phyloP scores from a whole-genome alignment of 495 filamentous ascomycete species.

The Penicillium soppii region DNA sequence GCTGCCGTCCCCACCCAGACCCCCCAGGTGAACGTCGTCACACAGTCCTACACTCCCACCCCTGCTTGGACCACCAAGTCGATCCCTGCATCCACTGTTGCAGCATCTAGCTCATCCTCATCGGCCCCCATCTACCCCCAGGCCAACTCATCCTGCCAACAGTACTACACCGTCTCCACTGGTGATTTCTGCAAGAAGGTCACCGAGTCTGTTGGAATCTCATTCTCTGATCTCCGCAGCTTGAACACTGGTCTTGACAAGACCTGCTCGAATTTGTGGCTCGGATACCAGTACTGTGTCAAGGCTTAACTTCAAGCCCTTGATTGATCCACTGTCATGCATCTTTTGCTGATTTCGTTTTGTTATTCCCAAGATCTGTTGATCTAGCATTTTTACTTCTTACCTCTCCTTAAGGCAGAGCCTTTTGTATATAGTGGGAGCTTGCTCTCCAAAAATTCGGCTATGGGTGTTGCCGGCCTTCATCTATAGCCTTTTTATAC shows the following conservation, averaged over 20 bases:
- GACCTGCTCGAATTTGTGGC: conserved; percentile 38
- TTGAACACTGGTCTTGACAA: conserved; percentile 43
- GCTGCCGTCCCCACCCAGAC: not conserved
- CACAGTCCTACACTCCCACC: conserved; percentile 1
- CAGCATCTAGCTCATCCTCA: conserved; percentile 8
- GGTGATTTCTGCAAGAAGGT: conserved; percentile 46
- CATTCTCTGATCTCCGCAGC: conserved; percentile 24
- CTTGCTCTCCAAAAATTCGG: conserved; percentile 4
- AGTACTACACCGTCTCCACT: conserved; percentile 36
- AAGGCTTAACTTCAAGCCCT: conserved; percentile 15
- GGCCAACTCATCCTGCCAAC: conserved; percentile 40
- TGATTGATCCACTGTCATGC: not conserved
- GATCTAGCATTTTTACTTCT: conserved; percentile 1
- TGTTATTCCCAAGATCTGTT: not conserved
- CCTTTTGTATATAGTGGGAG: conserved; percentile 11
- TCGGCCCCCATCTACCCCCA: conserved; percentile 23
- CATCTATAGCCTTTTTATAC: not conserved
- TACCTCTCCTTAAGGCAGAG: conserved; percentile 5
- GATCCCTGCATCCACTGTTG: conserved; percentile 13
- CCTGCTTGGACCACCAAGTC: conserved; percentile 10
- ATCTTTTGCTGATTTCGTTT: not conserved
- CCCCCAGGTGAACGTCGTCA: not conserved
- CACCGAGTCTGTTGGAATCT: conserved; percentile 29
- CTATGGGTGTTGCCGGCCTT: not conserved
- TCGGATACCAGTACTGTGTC: conserved; percentile 42